phyloP scores from a whole-genome alignment of 805 yeast genomes.

The Wickerhamiella sorbophila region DNA sequence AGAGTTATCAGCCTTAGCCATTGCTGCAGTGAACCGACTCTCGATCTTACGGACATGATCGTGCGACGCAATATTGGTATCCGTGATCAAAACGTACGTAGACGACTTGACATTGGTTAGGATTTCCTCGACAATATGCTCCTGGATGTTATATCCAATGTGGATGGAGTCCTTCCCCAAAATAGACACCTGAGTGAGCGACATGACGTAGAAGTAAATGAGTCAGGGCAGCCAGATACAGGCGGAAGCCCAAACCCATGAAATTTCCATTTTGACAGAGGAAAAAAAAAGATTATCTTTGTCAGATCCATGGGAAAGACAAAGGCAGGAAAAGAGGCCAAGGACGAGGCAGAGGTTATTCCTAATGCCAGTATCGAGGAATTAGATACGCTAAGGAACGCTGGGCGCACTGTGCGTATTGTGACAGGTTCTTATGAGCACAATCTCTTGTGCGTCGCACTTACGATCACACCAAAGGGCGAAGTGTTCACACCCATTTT shows the following conservation, averaged over 20 bases:
- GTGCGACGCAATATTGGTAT: constrained; percentile 46
- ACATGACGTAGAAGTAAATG: background rate
- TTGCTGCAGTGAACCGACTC: constrained; percentile 15
- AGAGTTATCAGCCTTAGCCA: constrained; percentile 12
- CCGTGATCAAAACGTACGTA: constrained; percentile 85
- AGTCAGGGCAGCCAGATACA: too few species aligned
- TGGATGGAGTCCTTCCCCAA: constrained; percentile 75
- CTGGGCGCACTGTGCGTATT: constrained; percentile 38
- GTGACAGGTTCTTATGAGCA: constrained; percentile 95
- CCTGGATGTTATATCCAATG: constrained; percentile 71
- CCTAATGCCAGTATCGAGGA: constrained; percentile 4
- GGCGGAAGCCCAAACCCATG: too few species aligned
- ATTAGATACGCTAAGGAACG: constrained; percentile 2
- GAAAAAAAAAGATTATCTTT: too few species aligned
- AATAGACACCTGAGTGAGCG: constrained; percentile 43
- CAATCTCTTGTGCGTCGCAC: constrained; percentile 68
- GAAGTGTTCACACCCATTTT: constrained; percentile 76
- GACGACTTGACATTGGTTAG: constrained; percentile 56
- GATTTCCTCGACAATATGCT: constrained; percentile 57
- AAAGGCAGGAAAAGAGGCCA: background rate
- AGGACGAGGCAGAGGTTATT: background rate
- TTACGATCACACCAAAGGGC: constrained; percentile 34
- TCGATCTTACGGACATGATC: constrained; percentile 35
- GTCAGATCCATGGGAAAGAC: background rate
- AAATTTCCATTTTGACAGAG: background rate